Evolutionary conservation across 2,329 filamentous ascomycete species (phyloP), one percentile per base, ranked within the genome.

Genomic region (Plenodomus tracheiphilus): DNA sequence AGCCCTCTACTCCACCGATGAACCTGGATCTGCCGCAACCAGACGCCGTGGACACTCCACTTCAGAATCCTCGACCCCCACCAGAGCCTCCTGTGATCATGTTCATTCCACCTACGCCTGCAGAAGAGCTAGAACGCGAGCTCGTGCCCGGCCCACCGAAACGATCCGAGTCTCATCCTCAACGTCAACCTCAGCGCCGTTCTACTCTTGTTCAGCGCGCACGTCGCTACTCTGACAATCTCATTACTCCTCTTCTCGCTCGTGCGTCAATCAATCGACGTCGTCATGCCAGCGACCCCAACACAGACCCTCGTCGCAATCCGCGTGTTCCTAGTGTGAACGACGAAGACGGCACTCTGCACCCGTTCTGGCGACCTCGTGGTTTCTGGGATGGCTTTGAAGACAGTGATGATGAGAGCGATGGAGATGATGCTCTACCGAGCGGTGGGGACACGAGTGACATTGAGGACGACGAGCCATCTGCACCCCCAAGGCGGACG

Each of bases 351-450:
- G 74, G 74, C 37, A 76, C 75, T 35, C 66, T 84, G 5, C 79
- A 85, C 55, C 82, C 84, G 1, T 83, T 85, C 62, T 86, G 84
- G 84, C 77, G 80, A 18, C 84, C 84, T 1, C 79, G 79, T 32
- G 78, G 78, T n/a, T 85, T 85, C 67, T 86, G 82, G 82, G 81
- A 85, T 34, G 81, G 80, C 34, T 82, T 74, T 43, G 66, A 68
- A n/a, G 71, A 74, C 46, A 72, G 64, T 19, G 71, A 75, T 8
- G 67, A 66, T 4, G 68, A 72, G 16, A 69, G 66, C 16, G 69
- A 58, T 3, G 58, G 70, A 16, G 65, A 69, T 16, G 68, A 71
- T 28, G 62, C 62, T 0, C 64, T 79, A 1, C 77, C 77, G 1
- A 55, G 55, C 13, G 77, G 77, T 5, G 77, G 77, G 25, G 77